Conservation (phyloP, 257 asterid species). For the Ligustrum vulgare region DNA sequence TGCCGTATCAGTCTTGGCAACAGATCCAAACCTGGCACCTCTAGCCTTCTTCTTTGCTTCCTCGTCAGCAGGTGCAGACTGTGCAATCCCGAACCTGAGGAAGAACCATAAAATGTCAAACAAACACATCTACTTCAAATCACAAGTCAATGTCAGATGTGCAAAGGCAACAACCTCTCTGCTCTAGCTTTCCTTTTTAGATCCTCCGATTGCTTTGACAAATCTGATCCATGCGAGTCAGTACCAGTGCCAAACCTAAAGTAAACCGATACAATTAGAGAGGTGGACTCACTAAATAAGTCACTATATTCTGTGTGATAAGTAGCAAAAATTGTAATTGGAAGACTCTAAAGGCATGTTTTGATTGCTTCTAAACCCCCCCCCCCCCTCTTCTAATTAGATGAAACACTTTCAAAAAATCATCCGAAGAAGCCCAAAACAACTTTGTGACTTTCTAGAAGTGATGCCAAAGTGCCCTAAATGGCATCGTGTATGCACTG, state of each 20-base stretch:
- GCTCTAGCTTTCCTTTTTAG: constrained; percentile 94
- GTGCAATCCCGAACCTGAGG: constrained; percentile 69
- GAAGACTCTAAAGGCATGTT: not conserved
- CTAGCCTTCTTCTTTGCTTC: constrained; percentile 89
- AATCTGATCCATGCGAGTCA: constrained; percentile 41
- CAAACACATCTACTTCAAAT: not conserved
- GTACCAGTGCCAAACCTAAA: constrained; percentile 80
- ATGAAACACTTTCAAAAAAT: not conserved
- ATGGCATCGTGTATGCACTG: too few relatives aligned
- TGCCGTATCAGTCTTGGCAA: constrained; percentile 43
- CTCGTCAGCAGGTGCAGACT: constrained; percentile 57
- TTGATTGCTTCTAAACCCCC: not conserved
- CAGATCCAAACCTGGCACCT: constrained; percentile 73
- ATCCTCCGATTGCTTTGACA: constrained; percentile 68
- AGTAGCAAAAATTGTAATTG: not conserved
- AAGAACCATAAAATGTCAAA: constrained; percentile 16
- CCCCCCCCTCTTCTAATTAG: not conserved
- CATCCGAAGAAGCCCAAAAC: not conserved
- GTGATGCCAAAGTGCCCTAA: too few relatives aligned
- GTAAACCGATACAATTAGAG: constrained; percentile 5
- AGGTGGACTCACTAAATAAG: constrained; percentile 1
- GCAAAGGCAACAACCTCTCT: constrained; percentile 58
- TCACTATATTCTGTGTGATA: not conserved
- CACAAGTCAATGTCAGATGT: not conserved
- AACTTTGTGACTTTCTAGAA: not conserved